Evolutionary conservation across 1,284 basidiomycete species (phyloP).

Genomic region (Irpex sp.): DNA sequence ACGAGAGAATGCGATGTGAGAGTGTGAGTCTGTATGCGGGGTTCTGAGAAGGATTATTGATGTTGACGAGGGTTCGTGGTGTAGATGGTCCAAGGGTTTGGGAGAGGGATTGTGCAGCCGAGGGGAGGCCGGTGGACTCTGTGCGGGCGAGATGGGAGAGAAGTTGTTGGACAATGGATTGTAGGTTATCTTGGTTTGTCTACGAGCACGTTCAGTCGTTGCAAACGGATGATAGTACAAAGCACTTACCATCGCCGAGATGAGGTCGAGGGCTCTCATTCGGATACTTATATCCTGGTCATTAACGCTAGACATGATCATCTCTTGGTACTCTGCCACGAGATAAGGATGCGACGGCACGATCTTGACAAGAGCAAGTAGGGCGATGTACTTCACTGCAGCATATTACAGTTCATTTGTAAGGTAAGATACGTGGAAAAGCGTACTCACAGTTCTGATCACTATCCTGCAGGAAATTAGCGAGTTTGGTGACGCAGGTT

Average conservation of each 20-base stretch:
- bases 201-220: constrained; percentile 29
- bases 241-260: constrained; percentile 82
- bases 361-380: constrained; percentile 94
- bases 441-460: constrained; percentile 85
- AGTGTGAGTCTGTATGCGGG: constrained; percentile 84
- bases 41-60: constrained; percentile 54
- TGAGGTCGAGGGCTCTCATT: constrained; percentile 90
- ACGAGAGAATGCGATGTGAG: constrained; percentile 75
- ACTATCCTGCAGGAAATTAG: constrained; percentile 85
- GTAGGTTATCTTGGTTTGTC: constrained; percentile 82
- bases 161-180: constrained; percentile 85
- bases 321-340: constrained; percentile 90
- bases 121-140: constrained; percentile 47
- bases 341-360: constrained; percentile 90
- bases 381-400: constrained; percentile 93
- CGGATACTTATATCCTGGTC: constrained; percentile 96
- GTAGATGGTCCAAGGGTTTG: constrained; percentile 42
- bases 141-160: constrained; percentile 80
- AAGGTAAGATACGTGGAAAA: neutral
- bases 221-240: constrained; percentile 2
- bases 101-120: constrained; percentile 59
- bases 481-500: constrained; percentile 92
- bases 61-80: constrained; percentile 24
- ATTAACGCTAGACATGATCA: constrained; percentile 86
- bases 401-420: neutral